These are phyloP conservation scores for Ascosphaera pollenicola DNA, from an alignment of 2,329 filamentous ascomycete species.

Conservation along the genomic window DNA sequence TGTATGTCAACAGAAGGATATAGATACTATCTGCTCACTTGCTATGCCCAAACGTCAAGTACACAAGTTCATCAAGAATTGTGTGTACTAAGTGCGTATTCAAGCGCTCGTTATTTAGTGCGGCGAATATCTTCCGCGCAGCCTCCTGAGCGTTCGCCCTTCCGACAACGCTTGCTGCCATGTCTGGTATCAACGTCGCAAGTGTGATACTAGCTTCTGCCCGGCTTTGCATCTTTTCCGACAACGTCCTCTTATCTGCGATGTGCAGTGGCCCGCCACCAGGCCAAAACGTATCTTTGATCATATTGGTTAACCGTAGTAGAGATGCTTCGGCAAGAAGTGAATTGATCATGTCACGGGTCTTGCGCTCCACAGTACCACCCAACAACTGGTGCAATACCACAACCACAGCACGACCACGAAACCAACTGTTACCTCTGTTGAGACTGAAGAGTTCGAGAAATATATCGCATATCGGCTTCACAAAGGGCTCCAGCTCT, in stretches of 20 bases:
- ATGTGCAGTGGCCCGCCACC: constrained; percentile 25
- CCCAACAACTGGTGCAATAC: constrained; percentile 90
- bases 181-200: constrained; percentile 69
- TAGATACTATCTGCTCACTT: neutral
- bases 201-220: constrained; percentile 79
- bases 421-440: constrained; percentile 88
- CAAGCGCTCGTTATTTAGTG: constrained; percentile 70
- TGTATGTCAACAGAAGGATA: neutral
- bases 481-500: constrained; percentile 86
- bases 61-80: constrained; percentile 46
- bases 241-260: constrained; percentile 34
- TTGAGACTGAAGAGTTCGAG: constrained; percentile 90
- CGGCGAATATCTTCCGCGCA: constrained; percentile 70
- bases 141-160: constrained; percentile 78
- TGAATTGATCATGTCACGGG: constrained; percentile 59
- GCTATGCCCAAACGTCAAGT: constrained; percentile 35
- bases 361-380: constrained; percentile 87
- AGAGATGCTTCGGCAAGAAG: constrained; percentile 52
- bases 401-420: constrained; percentile 84
- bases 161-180: constrained; percentile 84
- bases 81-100: constrained; percentile 57
- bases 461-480: constrained; percentile 95
- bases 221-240: constrained; percentile 58
- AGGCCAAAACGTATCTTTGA: constrained; percentile 69
- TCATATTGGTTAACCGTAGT: constrained; percentile 47